A percentile compares a stretch with the other conserved stretches of the same genome.
phyloP scores from a whole-genome alignment of 2,329 filamentous ascomycete species.

The Calonectria naviculata region DNA sequence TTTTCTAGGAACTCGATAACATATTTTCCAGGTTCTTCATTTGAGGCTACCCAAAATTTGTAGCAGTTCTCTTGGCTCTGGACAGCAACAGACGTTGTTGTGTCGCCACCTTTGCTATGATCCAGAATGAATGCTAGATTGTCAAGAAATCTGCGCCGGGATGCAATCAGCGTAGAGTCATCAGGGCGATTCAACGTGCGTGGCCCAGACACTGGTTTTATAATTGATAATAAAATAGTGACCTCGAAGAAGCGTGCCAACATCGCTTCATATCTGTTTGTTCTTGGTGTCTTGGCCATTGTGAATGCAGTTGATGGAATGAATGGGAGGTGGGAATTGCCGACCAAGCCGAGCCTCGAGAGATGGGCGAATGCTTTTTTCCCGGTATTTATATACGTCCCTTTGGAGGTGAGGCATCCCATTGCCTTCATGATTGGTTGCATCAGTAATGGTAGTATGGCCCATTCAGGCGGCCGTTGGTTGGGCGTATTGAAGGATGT shows the following conservation, averaged over 20 bases:
- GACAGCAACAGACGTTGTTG: conserved; percentile 57
- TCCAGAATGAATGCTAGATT: conserved; percentile 59
- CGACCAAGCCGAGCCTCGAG: background rate
- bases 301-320: background rate
- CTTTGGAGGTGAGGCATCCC: background rate
- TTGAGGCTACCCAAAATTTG: conserved; percentile 58
- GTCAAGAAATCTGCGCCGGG: conserved; percentile 46
- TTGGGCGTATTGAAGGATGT: background rate
- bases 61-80: conserved; percentile 46
- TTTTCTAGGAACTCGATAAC: conserved; percentile 44
- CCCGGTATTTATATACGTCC: background rate
- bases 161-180: conserved; percentile 2
- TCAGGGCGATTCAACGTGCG: conserved; percentile 5
- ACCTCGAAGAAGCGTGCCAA: conserved; percentile 37
- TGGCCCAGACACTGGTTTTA: conserved; percentile 25
- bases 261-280: conserved; percentile 21
- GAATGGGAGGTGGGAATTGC: background rate
- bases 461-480: background rate
- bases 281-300: conserved; percentile 29
- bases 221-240: conserved; percentile 27
- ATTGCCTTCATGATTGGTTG: background rate
- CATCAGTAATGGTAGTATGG: background rate
- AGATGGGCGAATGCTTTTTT: background rate
- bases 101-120: conserved; percentile 55
- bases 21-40: conserved; percentile 38